Evolutionary conservation across 345 rosid species (phyloP).

Genomic region (Populus davidiana): DNA sequence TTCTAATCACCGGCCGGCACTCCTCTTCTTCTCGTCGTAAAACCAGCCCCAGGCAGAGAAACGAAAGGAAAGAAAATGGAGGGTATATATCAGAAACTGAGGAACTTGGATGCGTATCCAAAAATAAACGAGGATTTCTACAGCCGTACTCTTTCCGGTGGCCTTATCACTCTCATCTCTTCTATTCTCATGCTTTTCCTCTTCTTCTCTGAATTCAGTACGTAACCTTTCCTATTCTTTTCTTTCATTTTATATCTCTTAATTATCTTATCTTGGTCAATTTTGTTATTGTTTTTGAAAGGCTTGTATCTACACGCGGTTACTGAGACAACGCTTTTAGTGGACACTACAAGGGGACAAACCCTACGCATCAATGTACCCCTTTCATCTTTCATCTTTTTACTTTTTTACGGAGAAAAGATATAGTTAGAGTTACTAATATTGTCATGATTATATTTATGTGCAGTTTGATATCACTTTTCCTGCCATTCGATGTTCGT

Average conservation of each 20-base stretch:
- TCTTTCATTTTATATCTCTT: neutral
- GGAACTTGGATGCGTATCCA: constrained; percentile 80
- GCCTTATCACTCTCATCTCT: constrained; percentile 73
- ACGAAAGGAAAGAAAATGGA: constrained; percentile 22
- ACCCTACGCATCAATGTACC: constrained; percentile 28
- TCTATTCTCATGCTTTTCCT: constrained; percentile 57
- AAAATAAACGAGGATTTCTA: constrained; percentile 87
- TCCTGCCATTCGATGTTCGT: constrained; percentile 30
- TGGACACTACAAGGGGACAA: constrained; percentile 32
- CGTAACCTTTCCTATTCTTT: constrained; percentile 1
- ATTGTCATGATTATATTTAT: neutral
- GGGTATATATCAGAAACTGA: constrained; percentile 45
- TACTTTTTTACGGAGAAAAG: neutral
- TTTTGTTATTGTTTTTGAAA: neutral
- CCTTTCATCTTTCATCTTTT: neutral
- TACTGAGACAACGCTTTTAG: constrained; percentile 32
- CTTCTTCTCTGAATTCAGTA: constrained; percentile 78
- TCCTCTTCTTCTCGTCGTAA: neutral
- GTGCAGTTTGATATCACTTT: constrained; percentile 36
- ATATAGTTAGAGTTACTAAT: neutral
- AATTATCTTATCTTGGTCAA: neutral
- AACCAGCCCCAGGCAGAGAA: neutral
- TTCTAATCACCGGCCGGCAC: neutral
- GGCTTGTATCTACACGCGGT: constrained; percentile 28
- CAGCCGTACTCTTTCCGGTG: constrained; percentile 83